These are phyloP conservation scores for Sporisorium scitamineum DNA, from an alignment of 1,284 basidiomycete species.

Conservation along the genomic window DNA sequence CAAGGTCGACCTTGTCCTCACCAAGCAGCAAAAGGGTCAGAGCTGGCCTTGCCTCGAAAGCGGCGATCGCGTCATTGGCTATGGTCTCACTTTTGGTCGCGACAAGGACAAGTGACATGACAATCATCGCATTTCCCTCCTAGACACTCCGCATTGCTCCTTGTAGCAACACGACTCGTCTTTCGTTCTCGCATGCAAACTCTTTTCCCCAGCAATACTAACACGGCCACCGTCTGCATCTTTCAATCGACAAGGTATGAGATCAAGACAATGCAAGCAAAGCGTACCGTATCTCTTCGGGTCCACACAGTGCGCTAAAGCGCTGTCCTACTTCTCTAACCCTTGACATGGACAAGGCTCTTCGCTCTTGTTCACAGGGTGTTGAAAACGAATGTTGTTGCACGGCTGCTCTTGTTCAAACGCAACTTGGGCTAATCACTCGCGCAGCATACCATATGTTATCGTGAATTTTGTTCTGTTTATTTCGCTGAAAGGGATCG, in stretches of 20 bases:
- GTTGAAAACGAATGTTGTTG: too few relatives aligned
- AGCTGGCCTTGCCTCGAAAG: conserved; percentile 67
- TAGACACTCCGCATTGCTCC: neutral
- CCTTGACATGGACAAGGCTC: too few relatives aligned
- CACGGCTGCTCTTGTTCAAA: too few relatives aligned
- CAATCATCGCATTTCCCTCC: neutral
- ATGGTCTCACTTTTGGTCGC: conserved; percentile 66
- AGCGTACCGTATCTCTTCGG: too few relatives aligned
- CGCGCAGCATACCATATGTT: too few relatives aligned
- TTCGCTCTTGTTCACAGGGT: too few relatives aligned
- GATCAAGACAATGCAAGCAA: neutral
- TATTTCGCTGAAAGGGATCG: too few relatives aligned
- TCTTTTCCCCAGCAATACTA: neutral
- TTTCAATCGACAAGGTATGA: neutral
- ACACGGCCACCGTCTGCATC: neutral
- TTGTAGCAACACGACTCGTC: neutral
- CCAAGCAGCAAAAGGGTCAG: conserved; percentile 55
- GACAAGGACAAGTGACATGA: conserved; percentile 49
- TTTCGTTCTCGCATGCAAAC: neutral
- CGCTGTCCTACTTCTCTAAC: too few relatives aligned
- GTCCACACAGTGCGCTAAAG: too few relatives aligned
- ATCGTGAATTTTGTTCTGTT: too few relatives aligned
- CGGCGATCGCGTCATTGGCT: conserved; percentile 58
- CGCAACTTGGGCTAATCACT: too few relatives aligned
- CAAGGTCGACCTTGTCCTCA: conserved; percentile 67